Percentiles rank a stretch among this genome's conserved stretches.
Conservation (phyloP, 441 rosid genomes). For the Erysimum cheiri region DNA sequence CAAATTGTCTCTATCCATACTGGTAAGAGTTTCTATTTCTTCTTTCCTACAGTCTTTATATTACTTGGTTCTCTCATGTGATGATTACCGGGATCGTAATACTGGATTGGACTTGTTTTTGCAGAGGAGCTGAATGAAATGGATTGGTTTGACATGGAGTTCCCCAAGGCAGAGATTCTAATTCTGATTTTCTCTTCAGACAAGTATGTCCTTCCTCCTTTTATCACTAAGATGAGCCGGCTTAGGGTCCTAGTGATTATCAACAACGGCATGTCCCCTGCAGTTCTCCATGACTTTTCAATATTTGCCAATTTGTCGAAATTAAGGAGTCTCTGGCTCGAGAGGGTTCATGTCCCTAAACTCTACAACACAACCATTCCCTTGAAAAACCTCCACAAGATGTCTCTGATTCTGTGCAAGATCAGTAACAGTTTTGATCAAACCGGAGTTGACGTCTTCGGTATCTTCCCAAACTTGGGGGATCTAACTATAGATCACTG, state of each 20-base stretch:
- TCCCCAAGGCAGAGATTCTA: constrained; percentile 86
- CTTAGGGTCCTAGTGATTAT: constrained; percentile 76
- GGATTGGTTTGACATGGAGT: constrained; percentile 77
- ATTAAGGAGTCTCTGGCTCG: constrained; percentile 86
- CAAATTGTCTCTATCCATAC: constrained; percentile 81
- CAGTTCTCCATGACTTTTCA: constrained; percentile 60
- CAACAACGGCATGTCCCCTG: constrained; percentile 60
- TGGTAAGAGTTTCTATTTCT: constrained; percentile 45
- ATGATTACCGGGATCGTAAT: constrained; percentile 18
- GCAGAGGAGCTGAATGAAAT: constrained; percentile 76
- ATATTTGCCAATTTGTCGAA: constrained; percentile 55
- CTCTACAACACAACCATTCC: constrained; percentile 53
- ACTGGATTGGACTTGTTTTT: background rate
- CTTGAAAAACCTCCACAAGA: constrained; percentile 57
- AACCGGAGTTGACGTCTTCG: constrained; percentile 53
- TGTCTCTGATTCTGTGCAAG: constrained; percentile 79
- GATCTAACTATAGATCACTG: constrained; percentile 85
- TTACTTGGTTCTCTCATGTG: background rate
- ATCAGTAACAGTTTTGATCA: constrained; percentile 64
- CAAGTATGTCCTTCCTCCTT: constrained; percentile 77
- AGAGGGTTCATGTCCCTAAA: constrained; percentile 65
- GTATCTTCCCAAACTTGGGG: constrained; percentile 60
- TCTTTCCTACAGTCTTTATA: background rate
- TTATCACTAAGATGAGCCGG: constrained; percentile 67
- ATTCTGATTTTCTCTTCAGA: constrained; percentile 67